phyloP scores from a whole-genome alignment of 805 yeast species.

The Hanseniaspora meyeri region DNA sequence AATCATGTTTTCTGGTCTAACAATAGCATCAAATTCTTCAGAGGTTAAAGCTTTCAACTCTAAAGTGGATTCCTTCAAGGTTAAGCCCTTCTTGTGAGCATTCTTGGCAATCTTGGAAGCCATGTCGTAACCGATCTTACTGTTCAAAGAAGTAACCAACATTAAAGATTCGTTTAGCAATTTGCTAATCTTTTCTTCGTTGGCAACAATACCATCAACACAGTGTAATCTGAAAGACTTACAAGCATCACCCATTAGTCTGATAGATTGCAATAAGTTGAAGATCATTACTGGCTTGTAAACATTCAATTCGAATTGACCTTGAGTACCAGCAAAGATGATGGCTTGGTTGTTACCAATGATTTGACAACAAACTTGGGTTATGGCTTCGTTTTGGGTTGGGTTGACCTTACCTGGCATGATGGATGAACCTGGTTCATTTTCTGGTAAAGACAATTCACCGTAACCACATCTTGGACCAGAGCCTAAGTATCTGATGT shows the following conservation, averaged over 20 bases:
- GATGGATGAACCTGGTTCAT: conserved; percentile 97
- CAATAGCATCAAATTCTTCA: conserved; percentile 92
- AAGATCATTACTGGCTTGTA: conserved; percentile 94
- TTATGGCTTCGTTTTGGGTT: conserved; percentile 96
- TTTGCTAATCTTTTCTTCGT: conserved; percentile 74
- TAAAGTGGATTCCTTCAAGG: conserved; percentile 86
- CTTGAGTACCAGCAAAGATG: conserved; percentile 96
- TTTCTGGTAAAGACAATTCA: conserved; percentile 87
- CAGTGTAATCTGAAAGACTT: conserved; percentile 87
- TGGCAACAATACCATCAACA: conserved; percentile 88
- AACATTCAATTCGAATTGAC: conserved; percentile 96
- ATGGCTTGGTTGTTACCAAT: conserved; percentile 93
- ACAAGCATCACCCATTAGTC: conserved; percentile 80
- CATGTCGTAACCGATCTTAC: conserved; percentile 94
- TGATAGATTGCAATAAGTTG: conserved; percentile 75
- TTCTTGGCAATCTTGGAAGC: conserved; percentile 97
- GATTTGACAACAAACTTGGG: conserved; percentile 96
- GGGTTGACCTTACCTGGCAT: conserved; percentile 99
- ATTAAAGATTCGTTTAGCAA: conserved; percentile 86
- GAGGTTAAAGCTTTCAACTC: conserved; percentile 75
- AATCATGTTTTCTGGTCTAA: conserved; percentile 94
- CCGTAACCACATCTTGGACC: conserved; percentile 99
- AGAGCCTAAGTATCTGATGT: conserved; percentile 93
- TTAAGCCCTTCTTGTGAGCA: conserved; percentile 95
- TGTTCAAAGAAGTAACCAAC: conserved; percentile 97